These are phyloP conservation scores for Tulasnella sp. DNA, from an alignment of 768 basidiomycete species.

Conservation along the genomic window DNA sequence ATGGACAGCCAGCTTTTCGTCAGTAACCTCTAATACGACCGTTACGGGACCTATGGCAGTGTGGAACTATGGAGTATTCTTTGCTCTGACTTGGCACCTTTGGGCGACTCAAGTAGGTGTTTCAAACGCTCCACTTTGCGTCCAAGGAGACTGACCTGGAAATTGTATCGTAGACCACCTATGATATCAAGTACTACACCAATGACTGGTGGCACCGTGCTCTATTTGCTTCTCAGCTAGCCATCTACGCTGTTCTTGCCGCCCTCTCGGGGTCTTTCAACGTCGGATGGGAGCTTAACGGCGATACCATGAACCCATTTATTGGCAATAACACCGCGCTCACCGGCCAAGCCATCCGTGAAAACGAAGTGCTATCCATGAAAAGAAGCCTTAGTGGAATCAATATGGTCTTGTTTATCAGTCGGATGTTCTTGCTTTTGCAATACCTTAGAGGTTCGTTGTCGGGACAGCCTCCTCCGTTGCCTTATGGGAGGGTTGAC, in stretches of 20 bases:
- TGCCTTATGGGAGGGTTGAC: not conserved
- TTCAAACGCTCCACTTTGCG: too few relatives aligned
- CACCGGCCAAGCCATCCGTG: not conserved
- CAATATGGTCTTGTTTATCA: not conserved
- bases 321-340: not conserved
- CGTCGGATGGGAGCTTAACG: not conserved
- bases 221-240: not conserved
- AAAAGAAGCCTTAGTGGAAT: not conserved
- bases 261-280: not conserved
- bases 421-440: not conserved
- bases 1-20: not conserved
- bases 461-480: not conserved
- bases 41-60: not conserved
- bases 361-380: not conserved
- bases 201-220: not conserved
- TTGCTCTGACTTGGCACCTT: not conserved
- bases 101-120: not conserved
- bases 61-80: not conserved
- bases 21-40: not conserved
- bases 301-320: not conserved
- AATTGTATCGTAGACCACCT: not conserved
- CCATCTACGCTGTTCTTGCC: not conserved
- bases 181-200: slow-evolving; percentile 5
- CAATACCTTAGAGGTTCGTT: not conserved
- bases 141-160: too few relatives aligned